Base-by-base conservation (phyloP, 2,329 filamentous ascomycete genomes). In the Calonectria crousiana region DNA sequence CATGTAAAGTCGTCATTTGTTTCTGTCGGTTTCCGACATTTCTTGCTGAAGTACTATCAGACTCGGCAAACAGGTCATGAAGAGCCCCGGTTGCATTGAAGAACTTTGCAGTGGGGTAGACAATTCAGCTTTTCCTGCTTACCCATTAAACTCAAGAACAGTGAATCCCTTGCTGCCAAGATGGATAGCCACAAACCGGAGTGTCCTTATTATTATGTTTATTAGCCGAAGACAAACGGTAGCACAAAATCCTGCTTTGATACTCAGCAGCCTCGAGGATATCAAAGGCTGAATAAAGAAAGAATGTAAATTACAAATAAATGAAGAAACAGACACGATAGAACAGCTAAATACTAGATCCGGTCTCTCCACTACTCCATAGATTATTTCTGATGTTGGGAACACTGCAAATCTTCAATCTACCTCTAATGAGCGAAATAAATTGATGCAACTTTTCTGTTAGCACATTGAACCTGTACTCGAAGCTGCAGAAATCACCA, bases 381-480 rank as follows among this genome's bases (percentile, higher is more conserved):
- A 13, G 8, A 34, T 34, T 1, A 34, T 34, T 41, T 6, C 6
- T 41, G 38, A 6, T 16, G 6, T 47, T 47, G 8, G 18, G 4
- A n/a, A 1, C 41, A 47, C 18, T 47, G 1, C 41, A 8, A 1
- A 41, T 20, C 16, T 9, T 8, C 16, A 18, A 18, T 41, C 10
- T 41, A 38, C 11, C 1, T 5, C 10, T 38, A 16, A 2, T 2
- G 38, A 41, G 38, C 14, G 16, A 1, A 20, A 41, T 47, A 23
- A 10, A n/a, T 10, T 6, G n/a, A 47, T 5, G 6, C 1, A 18
- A 20, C 1, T 4, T 18, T 1, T 13, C 6, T n/a, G 6, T 14
- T 2, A 11, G 20, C 41, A 47, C 3, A n/a, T 16, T 6, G 20
- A 6, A n/a, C 2, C 4, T n/a, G 41, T 11, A 47, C n/a, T 5